Evolutionary conservation across 352 stramenopile genomes (phyloP), one percentile per base, ranked within the genome.

Genomic region (Pythium grandisporangium): DNA sequence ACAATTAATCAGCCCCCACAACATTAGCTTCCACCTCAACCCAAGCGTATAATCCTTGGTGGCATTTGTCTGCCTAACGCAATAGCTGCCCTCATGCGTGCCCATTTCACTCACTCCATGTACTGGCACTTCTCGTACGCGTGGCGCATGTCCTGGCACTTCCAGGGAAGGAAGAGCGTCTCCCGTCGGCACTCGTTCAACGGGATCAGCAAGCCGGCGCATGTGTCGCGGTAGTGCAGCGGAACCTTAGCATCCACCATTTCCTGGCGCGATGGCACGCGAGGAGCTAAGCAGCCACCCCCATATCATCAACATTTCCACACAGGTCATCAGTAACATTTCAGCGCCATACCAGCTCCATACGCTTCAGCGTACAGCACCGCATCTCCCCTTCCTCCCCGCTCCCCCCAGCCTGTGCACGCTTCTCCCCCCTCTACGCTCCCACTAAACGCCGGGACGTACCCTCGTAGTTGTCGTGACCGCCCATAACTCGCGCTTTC

Each of bases 101-200:
- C n/a, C n/a, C n/a, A n/a, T n/a, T n/a, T n/a, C n/a, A n/a, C n/a
- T n/a, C n/a, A 87, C 74, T 97, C 86, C 52, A 93, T 84, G 66
- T 99, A 98, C 77, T 98, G 79, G 71, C 95, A 99, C 68, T 98
- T 97, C 69, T 99, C 95, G 67, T 98, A 99, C 23, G 88, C 96
- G 70, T 99, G 95, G 63, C 93, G 87, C 65, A 98, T 66, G 61
- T 99, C 92, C 60, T 88, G 76, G 68, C 95, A 99, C 63, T 98
- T 89, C 70, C 90, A 97, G 38, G 93, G 93, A 52, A 96, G 69
- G 61, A 88, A 98, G 39, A 87, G 82, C 32, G 88, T 98, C 46
- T 95, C 70, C 44, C 87, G 87, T 66, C 95, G 89, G 64, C 87
- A 96, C 58, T 97, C 82, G 66, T 99, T 98, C 35, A 99, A 64